Base-by-base conservation (phyloP, 768 basidiomycete genomes). In the Leccinellum luteum region DNA sequence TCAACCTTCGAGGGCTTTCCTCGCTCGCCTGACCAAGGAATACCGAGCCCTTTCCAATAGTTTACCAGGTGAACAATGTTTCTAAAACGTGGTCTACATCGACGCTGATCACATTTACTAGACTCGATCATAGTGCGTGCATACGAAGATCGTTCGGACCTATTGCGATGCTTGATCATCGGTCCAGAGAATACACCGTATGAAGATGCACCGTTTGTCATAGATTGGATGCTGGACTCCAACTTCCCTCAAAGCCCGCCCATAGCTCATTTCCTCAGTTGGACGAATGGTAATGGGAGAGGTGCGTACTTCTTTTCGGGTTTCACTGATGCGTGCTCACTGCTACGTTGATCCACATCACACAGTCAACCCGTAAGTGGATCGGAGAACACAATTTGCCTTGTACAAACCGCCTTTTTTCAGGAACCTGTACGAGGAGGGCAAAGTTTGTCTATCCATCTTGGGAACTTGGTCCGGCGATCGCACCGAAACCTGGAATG, bases 181-280 rank as follows among this genome's bases (percentile, higher is more conserved):
- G 94, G 94, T 3, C 92, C 94, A 56, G 85, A 89, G 64, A 94
- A 94, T 61, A 97, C 95, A 9, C 94, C 94, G n/a, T 97, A 96
- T 63, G 84, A 92, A 70, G 89, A 95, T 70, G 92, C 92, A 19
- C 95, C 94, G 0, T 95, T 96, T 73, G 87, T 97, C 25, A 96
- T 97, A 56, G 94, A 98, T 73, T 93, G 91, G 91, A 84, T 86
- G 80, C 76, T 93, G 12, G 91, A 90, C 65, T 90, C 85, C 54
- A 86, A 88, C 70, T 97, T 89, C 69, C 93, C 87, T 47, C 84
- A 85, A 61, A 83, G 78, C 59, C 93, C 94, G 13, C 94, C 94
- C 0, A 77, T 85, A 55, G 95, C 94, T 10, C 89, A 92, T 74
- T 98, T 98, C 72, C 80, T 87, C 50, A 94, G 92, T 59, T 95